Evolutionary conservation across 305 asterid genomes (phyloP).

Genomic region (Fraxinus sp.): DNA sequence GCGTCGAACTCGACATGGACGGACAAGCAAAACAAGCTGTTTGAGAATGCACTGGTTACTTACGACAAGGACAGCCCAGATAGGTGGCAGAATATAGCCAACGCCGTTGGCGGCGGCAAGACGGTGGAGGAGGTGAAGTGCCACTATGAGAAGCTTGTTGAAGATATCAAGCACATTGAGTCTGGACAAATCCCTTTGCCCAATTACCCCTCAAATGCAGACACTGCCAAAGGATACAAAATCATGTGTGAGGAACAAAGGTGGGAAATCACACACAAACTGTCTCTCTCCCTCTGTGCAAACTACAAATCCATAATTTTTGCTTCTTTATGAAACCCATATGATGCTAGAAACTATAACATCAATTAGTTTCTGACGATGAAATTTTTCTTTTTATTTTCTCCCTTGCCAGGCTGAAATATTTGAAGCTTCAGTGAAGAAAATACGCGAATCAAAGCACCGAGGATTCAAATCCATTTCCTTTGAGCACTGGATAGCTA

Average conservation of each 20-base stretch:
- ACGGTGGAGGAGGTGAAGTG: conserved; percentile 46
- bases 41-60: conserved; percentile 59
- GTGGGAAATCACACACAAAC: conserved; percentile 10
- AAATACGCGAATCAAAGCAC: neutral
- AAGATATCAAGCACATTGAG: conserved; percentile 52
- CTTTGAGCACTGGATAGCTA: neutral
- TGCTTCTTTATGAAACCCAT: neutral
- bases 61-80: conserved; percentile 52
- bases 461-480: neutral
- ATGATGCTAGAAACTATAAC: neutral
- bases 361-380: neutral
- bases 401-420: conserved; percentile 37
- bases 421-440: conserved; percentile 33
- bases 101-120: conserved; percentile 60
- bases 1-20: conserved; percentile 57
- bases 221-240: conserved; percentile 13
- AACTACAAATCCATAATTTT: neutral
- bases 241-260: conserved; percentile 35
- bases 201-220: conserved; percentile 31
- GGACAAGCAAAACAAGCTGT: conserved; percentile 51
- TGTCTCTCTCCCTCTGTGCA: neutral
- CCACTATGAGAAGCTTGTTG: conserved; percentile 42
- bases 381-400: neutral
- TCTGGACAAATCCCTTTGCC: conserved; percentile 59
- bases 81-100: conserved; percentile 57